Evolutionary conservation across 495 filamentous ascomycete species (phyloP), one percentile per base, ranked within the genome.

Genomic region (Penicillium pulvis): DNA sequence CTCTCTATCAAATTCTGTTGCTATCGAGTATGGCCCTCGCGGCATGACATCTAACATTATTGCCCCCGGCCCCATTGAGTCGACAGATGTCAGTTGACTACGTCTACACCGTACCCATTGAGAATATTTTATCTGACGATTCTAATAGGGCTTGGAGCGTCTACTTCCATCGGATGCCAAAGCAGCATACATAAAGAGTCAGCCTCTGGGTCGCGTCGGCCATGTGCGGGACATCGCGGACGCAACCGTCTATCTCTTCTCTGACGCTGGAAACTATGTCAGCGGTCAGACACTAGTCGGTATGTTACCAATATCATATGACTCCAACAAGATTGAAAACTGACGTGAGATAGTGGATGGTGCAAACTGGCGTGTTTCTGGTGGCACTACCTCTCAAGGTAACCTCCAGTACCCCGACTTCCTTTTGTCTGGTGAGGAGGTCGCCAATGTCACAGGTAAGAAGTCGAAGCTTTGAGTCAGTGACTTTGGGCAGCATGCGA

Each of bases 21-120:
- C 90, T 4, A 80, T 98, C 35, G 94, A 98, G 69, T 90, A 91
- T 59, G 93, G 93, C 0, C 94, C 94, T 0, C 81, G 82, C 33
- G 94, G 94, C 1, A 67, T 98, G n/a, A 96, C 92, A 0, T 88
- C 86, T 12, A 98, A 98, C 66, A 85, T 94, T 51, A 86, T 95
- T 56, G 82, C 90, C 0, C 92, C 93, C 0, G 92, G 92, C 0
- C 87, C 89, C 0, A 94, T 96, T 62, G 79, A 71, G 0, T 74
- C 78, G 7, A 89, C 83, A 3, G 85, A 89, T 66, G 86, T 85
- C 11, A 62, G 65, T 61, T 52, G 2, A 4, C 19, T 11, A 8
- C 23, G 16, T 11, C 0, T 7, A 1, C 1, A 45, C n/a, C 9
- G 6, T 33, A 10, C 12, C 30, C 3, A 4, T 17, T 6, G 19